Evolutionary conservation across 169 alveolate genomes (phyloP).

Genomic region (Cystoisospora suis): DNA sequence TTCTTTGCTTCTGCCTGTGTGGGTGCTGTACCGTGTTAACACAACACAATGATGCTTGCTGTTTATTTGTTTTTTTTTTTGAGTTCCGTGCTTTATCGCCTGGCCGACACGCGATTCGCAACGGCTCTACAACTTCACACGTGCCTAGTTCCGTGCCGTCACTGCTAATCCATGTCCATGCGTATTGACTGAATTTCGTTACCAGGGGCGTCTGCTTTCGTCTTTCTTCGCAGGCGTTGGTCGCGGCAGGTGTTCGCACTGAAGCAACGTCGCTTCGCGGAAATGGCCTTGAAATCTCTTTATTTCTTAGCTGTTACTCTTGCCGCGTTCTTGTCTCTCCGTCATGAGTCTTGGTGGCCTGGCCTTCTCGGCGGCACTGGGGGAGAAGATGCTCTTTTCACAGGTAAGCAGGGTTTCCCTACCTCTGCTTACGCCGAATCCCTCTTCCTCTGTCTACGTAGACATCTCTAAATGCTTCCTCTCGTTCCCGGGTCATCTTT

Average conservation of each 20-base stretch:
- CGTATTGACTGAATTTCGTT: too few species aligned
- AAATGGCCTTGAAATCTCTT: slow-evolving; percentile 48
- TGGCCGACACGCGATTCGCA: too few species aligned
- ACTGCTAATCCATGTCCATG: too few species aligned
- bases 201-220: too few species aligned
- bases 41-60: too few species aligned
- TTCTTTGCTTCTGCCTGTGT: too few species aligned
- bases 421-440: background rate
- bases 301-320: slow-evolving; percentile 47
- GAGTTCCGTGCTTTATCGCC: too few species aligned
- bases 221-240: slow-evolving; percentile 62
- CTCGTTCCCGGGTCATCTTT: background rate
- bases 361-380: slow-evolving; percentile 62
- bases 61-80: too few species aligned
- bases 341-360: slow-evolving; percentile 65
- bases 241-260: slow-evolving; percentile 59
- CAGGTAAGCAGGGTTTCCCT: slow-evolving; percentile 36
- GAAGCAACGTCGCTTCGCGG: slow-evolving; percentile 54
- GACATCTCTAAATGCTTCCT: background rate
- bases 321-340: slow-evolving; percentile 38
- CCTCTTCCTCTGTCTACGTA: background rate
- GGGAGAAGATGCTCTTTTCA: slow-evolving; percentile 52
- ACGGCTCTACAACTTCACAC: too few species aligned
- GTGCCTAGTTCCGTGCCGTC: too few species aligned
- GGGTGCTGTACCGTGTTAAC: too few species aligned